Evolutionary conservation across 164 flowering plant species (phyloP), one percentile per base, ranked within the genome.

Genomic region (Dillenia suffruticosa): DNA sequence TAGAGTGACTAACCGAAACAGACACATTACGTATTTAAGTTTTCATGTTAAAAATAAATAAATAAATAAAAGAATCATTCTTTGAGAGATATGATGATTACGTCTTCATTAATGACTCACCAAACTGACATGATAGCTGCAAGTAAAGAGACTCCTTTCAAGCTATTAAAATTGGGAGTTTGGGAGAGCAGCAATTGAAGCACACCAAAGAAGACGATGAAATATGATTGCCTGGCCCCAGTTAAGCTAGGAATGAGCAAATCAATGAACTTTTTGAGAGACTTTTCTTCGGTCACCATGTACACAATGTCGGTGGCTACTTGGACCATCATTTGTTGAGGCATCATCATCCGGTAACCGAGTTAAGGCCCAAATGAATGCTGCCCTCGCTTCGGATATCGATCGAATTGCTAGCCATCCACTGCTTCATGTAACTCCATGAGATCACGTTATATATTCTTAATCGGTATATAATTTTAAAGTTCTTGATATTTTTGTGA

Each of bases 271-370:
- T 77, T 77, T 70, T 65, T 70, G 43, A 73, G 16, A 7, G 77
- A 77, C 53, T 73, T 77, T 22, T 75, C 77, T 10, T 75, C 80
- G 0, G 77, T 76, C 52, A 76, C 76, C 71, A 70, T 67, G 16
- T 76, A 76, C 13, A 76, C 77, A 4, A 76, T 70, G 48, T 70
- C 49, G 4, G 76, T 8, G 4, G 72, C 76, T 9, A 70, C 50
- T 49, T 76, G 72, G 16, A 73, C 80, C 9, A 32, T 32, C 40
- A 32, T 32, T 32, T 32, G 40, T 32, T 32, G 40, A 32, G 40
- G 40, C 40, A 32, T 32, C 6, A 32, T 7, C 40, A 32, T 32
- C 40, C 40, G 0, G 40, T 32, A 32, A 5, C 40, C 7, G 0
- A 32, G 40, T 32, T 32, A 4, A 32, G 40, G 7, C 40, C 40